Evolutionary conservation across 768 basidiomycete genomes (phyloP), one percentile per base, ranked within the genome.

Genomic region (Trametes meyenii): DNA sequence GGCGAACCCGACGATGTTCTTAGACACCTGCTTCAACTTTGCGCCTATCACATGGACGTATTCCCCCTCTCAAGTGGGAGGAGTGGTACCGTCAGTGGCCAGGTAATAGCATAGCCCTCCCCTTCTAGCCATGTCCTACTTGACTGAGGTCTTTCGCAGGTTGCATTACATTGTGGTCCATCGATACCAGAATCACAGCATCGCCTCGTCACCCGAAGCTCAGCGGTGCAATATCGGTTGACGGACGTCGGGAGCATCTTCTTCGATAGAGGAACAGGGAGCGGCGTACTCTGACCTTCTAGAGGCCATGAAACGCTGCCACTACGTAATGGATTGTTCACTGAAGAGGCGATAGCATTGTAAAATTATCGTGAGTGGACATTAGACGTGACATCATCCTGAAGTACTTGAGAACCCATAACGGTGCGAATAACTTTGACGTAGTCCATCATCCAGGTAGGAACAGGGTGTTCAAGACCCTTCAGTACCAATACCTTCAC

Each of bases 81-180:
- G 24, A 93, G 92, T 62, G 90, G 90, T 2, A 79, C 85, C 21
- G 87, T 94, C 29, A 90, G 85, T 60, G 92, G 91, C 19, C 88
- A 92, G 79, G 91, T 89, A 52, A 19, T 78, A 5, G 16, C 13
- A 19, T 54, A 50, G 21, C 33, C 3, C 49, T 13, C 33, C 44
- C 7, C 52, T 62, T 48, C 26, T 44, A 44, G n/a, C 46, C 14
- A 8, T 45, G 26, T 33, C 13, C 16, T 14, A 35, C 43, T 53
- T 19, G 19, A 40, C 35, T 42, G 36, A 62, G 4, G 14, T 3
- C 40, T 19, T 39, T 24, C 50, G 6, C 61, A 90, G 90, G 73
- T 88, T 36, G 83, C 85, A 21, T 68, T 89, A n/a, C 88, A 89
- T 69, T 66, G 75, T 6, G 87, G 88, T 12, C 78, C 83, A 3